Conservation (phyloP, 2,329 filamentous ascomycete species). For the Gaeumannomyces sp. region DNA sequence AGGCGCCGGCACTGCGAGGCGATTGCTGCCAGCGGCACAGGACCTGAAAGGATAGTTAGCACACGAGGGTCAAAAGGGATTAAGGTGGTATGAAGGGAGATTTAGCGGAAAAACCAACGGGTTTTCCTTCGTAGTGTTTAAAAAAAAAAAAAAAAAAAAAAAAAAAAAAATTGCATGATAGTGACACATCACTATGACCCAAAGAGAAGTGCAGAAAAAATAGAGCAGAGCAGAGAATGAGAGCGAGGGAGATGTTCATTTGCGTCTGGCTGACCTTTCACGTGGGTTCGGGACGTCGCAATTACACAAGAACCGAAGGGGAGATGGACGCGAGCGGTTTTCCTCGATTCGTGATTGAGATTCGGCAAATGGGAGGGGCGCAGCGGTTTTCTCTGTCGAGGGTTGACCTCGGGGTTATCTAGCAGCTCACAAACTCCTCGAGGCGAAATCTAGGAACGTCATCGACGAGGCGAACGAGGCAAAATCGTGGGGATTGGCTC, state of each 20-base stretch:
- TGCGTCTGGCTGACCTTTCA: neutral
- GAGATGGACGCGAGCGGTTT: neutral
- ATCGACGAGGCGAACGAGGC: neutral
- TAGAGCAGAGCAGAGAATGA: slow-evolving; percentile 3
- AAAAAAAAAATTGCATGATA: too few species aligned
- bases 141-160: too few species aligned
- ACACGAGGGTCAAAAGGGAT: neutral
- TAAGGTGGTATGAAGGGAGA: too few species aligned
- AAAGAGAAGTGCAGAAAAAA: too few species aligned
- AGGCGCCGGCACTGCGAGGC: neutral
- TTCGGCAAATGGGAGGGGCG: neutral
- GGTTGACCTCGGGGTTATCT: neutral
- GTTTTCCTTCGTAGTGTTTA: too few species aligned
- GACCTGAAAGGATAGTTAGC: neutral
- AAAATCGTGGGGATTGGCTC: neutral
- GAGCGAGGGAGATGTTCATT: neutral
- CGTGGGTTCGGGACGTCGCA: neutral
- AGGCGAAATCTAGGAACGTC: neutral
- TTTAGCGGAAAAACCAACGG: too few species aligned
- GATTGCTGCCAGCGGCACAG: neutral
- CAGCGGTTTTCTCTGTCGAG: neutral
- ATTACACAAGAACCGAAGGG: neutral
- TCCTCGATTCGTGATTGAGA: neutral
- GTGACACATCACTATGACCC: too few species aligned
- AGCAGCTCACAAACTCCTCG: neutral